Conservation (phyloP, 306 rosid genomes). For the Vigna nakashimae region DNA sequence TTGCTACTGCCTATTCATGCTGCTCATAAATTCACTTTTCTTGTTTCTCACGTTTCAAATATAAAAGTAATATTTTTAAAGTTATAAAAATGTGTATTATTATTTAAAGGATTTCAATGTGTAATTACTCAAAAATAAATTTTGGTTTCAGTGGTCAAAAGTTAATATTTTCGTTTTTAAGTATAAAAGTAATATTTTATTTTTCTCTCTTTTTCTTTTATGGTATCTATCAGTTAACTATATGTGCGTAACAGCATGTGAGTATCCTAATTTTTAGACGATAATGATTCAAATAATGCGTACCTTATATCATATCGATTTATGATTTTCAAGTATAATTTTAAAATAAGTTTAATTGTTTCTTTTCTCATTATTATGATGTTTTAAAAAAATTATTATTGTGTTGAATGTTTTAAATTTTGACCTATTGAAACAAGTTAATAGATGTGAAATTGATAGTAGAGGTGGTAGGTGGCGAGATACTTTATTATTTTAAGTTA, state of each 20-base stretch:
- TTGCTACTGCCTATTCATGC: neutral
- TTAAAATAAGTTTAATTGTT: no score
- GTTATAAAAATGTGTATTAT: neutral
- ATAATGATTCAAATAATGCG: neutral
- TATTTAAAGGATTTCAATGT: neutral
- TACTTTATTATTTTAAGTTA: no score
- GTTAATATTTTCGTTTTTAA: no score
- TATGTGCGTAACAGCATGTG: neutral
- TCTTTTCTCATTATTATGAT: no score
- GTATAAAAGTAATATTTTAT: neutral
- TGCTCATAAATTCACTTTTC: conserved; percentile 11
- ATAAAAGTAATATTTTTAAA: neutral
- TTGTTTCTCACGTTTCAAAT: neutral
- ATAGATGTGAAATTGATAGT: no score
- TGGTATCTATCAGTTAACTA: neutral
- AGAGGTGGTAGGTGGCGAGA: no score
- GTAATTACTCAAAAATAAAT: neutral
- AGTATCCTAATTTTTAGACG: no score
- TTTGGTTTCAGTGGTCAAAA: neutral
- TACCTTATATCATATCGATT: neutral
- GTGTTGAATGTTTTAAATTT: no score
- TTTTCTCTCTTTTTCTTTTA: neutral
- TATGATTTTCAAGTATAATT: neutral
- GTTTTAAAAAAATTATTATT: no score
- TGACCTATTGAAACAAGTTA: no score